Evolutionary conservation across 208 protist species (phyloP), one percentile per base, ranked within the genome.

Genomic region (Leptomonas pyrrhocoris): DNA sequence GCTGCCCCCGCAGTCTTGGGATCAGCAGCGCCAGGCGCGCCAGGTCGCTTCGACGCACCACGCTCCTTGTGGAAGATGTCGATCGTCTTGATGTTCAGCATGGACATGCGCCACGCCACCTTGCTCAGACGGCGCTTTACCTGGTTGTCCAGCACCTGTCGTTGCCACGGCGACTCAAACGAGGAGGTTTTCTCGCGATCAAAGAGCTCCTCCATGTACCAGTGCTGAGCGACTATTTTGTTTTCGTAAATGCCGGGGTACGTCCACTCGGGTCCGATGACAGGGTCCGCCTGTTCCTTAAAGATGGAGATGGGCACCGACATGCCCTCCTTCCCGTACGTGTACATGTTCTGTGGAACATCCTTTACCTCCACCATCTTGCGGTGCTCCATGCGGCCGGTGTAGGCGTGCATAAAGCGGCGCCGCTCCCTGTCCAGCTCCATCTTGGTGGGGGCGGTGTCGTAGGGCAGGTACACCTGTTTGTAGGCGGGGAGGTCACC

Each of bases 171-270:
- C 30, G 87, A 93, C 51, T 94, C 88, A 67, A 94, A 96, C 15
- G 63, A 70, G 67, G 78, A 78, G 3, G 68, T 69, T 30, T 73
- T 79, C 64, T 95, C 90, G 0, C 83, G 85, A 19, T 93, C 75
- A 67, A 97, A 94, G 49, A 97, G 82, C 59, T 97, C 90, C 61
- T 95, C 82, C 31, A 77, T 78, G 68, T 88, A 94, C 84, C 84
- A 90, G 18, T 91, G 89, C 73, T 94, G 89, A 1, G 87, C 81
- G 1, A 79, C 89, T 27, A 95, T 85, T 65, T 97, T 97, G 79
- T 95, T 97, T 58, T 97, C 92, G 68, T 93, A 97, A 55, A 97
- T 97, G 19, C 92, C 92, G 1, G 92, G 92, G 60, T 97, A 97
- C 13, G 89, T 95, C 89, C 89, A 95, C 78, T 97, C 89, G 0